These are phyloP conservation scores for Triangularia verruculosa DNA, from an alignment of 2,329 filamentous ascomycete species.

Conservation along the genomic window DNA sequence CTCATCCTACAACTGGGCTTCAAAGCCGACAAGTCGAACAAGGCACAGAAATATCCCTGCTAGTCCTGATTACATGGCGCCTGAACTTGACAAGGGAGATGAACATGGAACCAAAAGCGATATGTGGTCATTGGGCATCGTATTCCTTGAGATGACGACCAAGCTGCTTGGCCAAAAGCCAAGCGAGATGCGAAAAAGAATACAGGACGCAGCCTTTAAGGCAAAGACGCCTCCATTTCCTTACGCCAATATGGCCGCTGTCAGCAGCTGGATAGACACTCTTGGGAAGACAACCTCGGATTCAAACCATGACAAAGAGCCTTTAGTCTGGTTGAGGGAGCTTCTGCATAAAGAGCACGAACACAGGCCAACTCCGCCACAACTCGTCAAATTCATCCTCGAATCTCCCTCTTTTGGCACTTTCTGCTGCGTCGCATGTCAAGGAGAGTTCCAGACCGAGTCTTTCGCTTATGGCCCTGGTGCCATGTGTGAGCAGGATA, in stretches of 20 bases:
- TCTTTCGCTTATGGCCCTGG: slow-evolving; percentile 8
- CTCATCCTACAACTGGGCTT: slow-evolving; percentile 20
- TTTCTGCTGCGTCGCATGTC: slow-evolving; percentile 21
- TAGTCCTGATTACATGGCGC: slow-evolving; percentile 22
- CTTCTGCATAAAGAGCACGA: slow-evolving; percentile 14
- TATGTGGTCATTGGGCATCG: slow-evolving; percentile 23
- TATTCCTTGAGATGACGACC: slow-evolving; percentile 24
- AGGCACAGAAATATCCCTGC: slow-evolving; percentile 15
- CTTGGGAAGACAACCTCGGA: neutral
- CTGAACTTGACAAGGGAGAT: slow-evolving; percentile 18
- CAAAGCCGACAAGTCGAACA: slow-evolving; percentile 14
- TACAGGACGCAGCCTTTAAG: slow-evolving; percentile 8
- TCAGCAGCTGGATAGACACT: slow-evolving; percentile 15
- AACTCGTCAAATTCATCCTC: slow-evolving; percentile 19
- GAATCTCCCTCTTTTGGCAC: slow-evolving; percentile 22
- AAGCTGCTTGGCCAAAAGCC: slow-evolving; percentile 14
- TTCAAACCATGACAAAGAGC: slow-evolving; percentile 19
- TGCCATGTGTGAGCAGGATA: neutral
- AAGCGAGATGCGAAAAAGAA: slow-evolving; percentile 10
- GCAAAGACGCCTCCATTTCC: slow-evolving; percentile 11
- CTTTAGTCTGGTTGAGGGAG: slow-evolving; percentile 17
- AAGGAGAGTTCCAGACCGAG: slow-evolving; percentile 16
- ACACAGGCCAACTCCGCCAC: slow-evolving; percentile 14
- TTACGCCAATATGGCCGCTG: slow-evolving; percentile 17
- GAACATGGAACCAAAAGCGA: slow-evolving; percentile 18